Percentiles rank a stretch among this genome's conserved stretches.
Evolutionary conservation across 1,284 basidiomycete genomes (phyloP).

Genomic region (Somion occarium): DNA sequence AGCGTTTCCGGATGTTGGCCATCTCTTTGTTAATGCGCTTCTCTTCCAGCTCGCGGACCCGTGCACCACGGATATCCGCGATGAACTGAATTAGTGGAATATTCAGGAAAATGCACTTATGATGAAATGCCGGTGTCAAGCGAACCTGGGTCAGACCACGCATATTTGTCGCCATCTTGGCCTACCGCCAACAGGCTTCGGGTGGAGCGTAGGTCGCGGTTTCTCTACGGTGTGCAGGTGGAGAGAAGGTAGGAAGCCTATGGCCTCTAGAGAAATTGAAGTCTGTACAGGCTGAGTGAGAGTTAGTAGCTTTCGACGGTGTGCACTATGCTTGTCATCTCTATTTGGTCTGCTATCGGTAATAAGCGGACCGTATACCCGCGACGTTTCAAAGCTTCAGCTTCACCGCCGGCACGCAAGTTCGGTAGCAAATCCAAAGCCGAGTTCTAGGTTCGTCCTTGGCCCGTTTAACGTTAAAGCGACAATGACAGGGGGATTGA

Average conservation of each 20-base stretch:
- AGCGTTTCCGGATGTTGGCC: constrained; percentile 99
- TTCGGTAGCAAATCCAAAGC: no score
- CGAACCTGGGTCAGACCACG: constrained; percentile 84
- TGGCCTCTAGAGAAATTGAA: no score
- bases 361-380: background rate
- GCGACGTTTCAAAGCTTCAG: no score
- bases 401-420: no score
- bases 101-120: background rate
- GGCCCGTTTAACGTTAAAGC: no score
- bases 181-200: background rate
- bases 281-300: no score
- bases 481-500: no score
- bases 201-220: no score
- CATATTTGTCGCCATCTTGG: constrained; percentile 81
- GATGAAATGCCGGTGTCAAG: constrained; percentile 2
- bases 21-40: constrained; percentile 99
- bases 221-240: no score
- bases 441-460: no score
- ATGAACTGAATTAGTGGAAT: constrained; percentile 71
- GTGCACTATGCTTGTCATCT: background rate
- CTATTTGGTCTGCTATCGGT: background rate
- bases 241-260: no score
- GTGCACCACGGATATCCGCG: constrained; percentile 92
- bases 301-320: background rate
- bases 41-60: constrained; percentile 88